Evolutionary conservation across 345 rosid genomes (phyloP), one percentile per base, ranked within the genome.

Genomic region (Cardamine resedifolia): DNA sequence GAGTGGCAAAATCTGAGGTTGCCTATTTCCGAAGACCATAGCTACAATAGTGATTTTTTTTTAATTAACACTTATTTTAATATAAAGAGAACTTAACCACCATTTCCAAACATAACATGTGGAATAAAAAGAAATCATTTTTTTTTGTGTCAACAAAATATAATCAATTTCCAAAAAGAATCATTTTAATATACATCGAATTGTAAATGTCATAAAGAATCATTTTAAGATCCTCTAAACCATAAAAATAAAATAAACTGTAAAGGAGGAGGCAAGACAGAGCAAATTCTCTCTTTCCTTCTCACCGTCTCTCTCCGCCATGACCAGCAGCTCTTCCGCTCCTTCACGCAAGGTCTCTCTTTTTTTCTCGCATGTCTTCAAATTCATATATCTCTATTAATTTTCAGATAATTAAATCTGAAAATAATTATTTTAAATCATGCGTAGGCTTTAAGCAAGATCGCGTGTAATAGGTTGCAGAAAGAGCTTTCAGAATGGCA

Each of bases 401-500:
- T 31, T 15, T 41, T 41, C 1, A 14, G 2, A 5, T 41, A 0
- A 15, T 41, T 14, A 5, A 39, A 39, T 39, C 45, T 15, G 45
- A 39, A 39, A 39, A 14, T n/a, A 0, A 14, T 0, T 49, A 5
- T 1, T 52, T 1, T 52, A 3, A 28, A 27, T 41, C 3, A 10
- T 38, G 33, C 7, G 27, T 18, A 94, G 99, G 85, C 84, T 33
- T 83, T 95, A 62, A 95, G 99, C 84, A 95, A 91, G 92, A 95
- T 95, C 80, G 99, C 99, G 3, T 81, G 90, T 81, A 95, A 95
- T 75, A 90, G 99, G 78, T 86, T 95, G 68, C 99, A 95, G 82
- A 95, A 95, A 50, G 99, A 95, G 90, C 85, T 95, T 38, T 84
- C 89, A 7, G 99, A 95, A 85, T 95, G 99, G 99, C 97, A 89